phyloP scores from a whole-genome alignment of 352 stramenopile species.

The Phytopythium delawarense region DNA sequence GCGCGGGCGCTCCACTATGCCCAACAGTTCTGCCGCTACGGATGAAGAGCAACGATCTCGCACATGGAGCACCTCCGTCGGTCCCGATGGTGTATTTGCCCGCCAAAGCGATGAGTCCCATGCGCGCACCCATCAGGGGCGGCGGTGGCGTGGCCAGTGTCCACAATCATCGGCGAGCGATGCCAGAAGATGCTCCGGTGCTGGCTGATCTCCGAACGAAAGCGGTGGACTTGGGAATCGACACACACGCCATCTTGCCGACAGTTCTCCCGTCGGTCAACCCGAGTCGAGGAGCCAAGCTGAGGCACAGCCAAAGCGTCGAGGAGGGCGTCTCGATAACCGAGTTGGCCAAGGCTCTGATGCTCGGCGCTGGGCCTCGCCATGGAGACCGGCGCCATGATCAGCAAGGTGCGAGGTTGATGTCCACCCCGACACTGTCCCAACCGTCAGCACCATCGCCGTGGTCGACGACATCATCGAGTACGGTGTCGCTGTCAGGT shows the following conservation, averaged over 20 bases:
- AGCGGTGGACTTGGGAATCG: constrained; percentile 1
- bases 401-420: background rate
- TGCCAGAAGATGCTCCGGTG: background rate
- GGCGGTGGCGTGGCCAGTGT: background rate
- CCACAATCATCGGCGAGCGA: background rate
- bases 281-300: background rate
- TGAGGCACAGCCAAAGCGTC: background rate
- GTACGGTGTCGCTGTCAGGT: background rate
- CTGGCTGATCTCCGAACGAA: background rate
- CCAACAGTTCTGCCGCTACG: constrained; percentile 25
- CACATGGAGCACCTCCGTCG: constrained; percentile 9
- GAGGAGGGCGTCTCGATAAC: background rate
- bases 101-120: constrained; percentile 29
- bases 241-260: constrained; percentile 17
- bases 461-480: background rate
- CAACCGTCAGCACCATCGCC: background rate
- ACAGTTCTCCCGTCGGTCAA: background rate
- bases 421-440: background rate
- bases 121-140: background rate
- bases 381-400: background rate
- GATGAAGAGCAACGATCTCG: constrained; percentile 10
- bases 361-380: constrained; percentile 5
- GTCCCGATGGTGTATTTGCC: constrained; percentile 57
- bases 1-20: constrained; percentile 12
- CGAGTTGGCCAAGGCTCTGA: constrained; percentile 14